These are phyloP conservation scores for Paracoccidioides lutzii DNA, from an alignment of 2,329 filamentous ascomycete genomes.

Conservation along the genomic window DNA sequence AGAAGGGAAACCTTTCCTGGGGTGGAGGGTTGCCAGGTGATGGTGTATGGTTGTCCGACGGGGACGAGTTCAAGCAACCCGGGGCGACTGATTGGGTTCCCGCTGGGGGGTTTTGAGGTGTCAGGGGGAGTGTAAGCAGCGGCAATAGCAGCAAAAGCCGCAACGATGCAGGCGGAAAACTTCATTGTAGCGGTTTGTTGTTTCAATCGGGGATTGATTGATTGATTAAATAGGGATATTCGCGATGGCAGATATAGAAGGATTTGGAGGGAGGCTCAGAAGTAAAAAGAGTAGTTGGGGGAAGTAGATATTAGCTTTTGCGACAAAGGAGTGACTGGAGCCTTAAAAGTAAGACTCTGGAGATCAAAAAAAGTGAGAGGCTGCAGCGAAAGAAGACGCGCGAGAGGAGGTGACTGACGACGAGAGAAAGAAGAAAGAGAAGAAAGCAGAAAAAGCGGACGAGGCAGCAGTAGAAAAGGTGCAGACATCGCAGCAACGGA, in stretches of 20 bases:
- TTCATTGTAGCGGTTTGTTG: conserved; percentile 22
- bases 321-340: conserved; percentile 15
- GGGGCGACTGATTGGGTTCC: conserved; percentile 44
- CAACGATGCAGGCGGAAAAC: conserved; percentile 26
- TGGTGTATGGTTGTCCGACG: conserved; percentile 43
- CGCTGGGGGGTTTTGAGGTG: conserved; percentile 25
- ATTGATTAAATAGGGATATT: conserved; percentile 1
- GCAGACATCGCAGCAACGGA: neutral
- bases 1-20: conserved; percentile 39
- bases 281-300: conserved; percentile 17
- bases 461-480: conserved; percentile 7
- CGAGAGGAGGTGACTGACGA: conserved; percentile 8
- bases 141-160: conserved; percentile 27
- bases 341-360: conserved; percentile 10
- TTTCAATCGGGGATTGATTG: neutral
- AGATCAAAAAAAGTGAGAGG: neutral
- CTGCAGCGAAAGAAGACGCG: neutral
- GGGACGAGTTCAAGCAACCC: conserved; percentile 41
- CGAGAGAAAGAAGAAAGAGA: conserved; percentile 8
- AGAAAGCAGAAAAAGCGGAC: conserved; percentile 1
- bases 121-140: conserved; percentile 27
- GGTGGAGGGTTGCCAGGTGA: conserved; percentile 42
- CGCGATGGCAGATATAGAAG: neutral
- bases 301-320: neutral
- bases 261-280: conserved; percentile 8